Percentiles rank a stretch among this genome's conserved stretches.
Evolutionary conservation across 1,284 basidiomycete species (phyloP).

Genomic region (Calocybe gambosa): DNA sequence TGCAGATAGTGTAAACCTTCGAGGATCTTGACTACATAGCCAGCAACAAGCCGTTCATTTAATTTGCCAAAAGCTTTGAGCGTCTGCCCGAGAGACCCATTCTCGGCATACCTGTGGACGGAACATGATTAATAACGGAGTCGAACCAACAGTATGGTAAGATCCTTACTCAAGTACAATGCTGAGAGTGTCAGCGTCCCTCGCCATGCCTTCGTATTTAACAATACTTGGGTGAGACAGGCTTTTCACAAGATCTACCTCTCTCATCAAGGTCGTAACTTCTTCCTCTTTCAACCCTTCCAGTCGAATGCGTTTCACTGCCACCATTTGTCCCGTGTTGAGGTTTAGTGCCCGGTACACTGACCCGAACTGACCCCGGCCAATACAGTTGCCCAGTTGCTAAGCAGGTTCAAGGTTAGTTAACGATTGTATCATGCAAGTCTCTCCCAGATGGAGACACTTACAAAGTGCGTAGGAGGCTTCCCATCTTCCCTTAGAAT

Average conservation of each 20-base stretch:
- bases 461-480: slow-evolving; percentile 76
- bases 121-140: slow-evolving; percentile 19
- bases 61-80: slow-evolving; percentile 88
- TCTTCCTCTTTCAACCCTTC: slow-evolving; percentile 84
- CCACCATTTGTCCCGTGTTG: slow-evolving; percentile 90
- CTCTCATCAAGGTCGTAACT: slow-evolving; percentile 81
- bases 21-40: slow-evolving; percentile 89
- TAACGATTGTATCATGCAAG: slow-evolving; percentile 12
- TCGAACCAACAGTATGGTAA: slow-evolving; percentile 13
- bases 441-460: slow-evolving; percentile 25
- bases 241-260: slow-evolving; percentile 86
- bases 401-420: slow-evolving; percentile 24
- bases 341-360: slow-evolving; percentile 93
- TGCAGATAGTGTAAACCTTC: slow-evolving; percentile 91
- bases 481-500: slow-evolving; percentile 81
- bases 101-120: slow-evolving; percentile 77
- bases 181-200: slow-evolving; percentile 80
- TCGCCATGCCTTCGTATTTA: slow-evolving; percentile 93
- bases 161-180: slow-evolving; percentile 84
- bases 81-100: slow-evolving; percentile 87
- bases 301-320: slow-evolving; percentile 87
- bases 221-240: slow-evolving; percentile 90
- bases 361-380: slow-evolving; percentile 92
- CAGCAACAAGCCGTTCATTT: slow-evolving; percentile 83
- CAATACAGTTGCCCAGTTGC: slow-evolving; percentile 96